Evolutionary conservation across 1,139 yeast genomes (phyloP).

Genomic region (Scheffersomyces insectosa): DNA sequence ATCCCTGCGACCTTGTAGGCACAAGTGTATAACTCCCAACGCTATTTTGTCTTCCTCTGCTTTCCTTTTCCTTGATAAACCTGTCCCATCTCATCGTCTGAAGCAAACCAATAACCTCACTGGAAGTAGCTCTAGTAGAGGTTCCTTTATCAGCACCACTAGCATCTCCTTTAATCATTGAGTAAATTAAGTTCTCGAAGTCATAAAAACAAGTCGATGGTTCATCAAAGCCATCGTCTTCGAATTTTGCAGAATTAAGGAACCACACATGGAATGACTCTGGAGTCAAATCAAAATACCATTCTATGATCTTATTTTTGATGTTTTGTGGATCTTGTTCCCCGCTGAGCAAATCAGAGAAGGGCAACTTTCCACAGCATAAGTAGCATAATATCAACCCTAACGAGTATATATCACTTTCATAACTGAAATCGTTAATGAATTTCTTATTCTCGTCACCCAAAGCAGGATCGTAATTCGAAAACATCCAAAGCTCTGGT

Average conservation of each 20-base stretch:
- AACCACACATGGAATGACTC: slow-evolving; percentile 30
- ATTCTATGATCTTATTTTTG: slow-evolving; percentile 26
- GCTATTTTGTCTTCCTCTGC: not conserved
- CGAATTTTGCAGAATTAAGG: slow-evolving; percentile 2
- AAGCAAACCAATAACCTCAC: slow-evolving; percentile 22
- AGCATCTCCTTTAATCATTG: slow-evolving; percentile 33
- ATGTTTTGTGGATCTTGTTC: slow-evolving; percentile 35
- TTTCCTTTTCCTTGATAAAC: slow-evolving; percentile 5
- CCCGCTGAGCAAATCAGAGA: slow-evolving; percentile 26
- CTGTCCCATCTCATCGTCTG: slow-evolving; percentile 20
- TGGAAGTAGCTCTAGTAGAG: slow-evolving; percentile 10
- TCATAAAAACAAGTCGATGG: slow-evolving; percentile 13
- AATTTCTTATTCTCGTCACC: slow-evolving; percentile 21
- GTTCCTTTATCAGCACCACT: slow-evolving; percentile 4
- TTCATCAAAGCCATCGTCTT: slow-evolving; percentile 7
- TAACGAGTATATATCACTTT: slow-evolving; percentile 77
- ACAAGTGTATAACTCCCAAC: not conserved
- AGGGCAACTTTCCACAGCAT: slow-evolving; percentile 72
- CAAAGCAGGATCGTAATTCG: slow-evolving; percentile 22
- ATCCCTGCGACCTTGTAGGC: not conserved
- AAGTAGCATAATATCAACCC: slow-evolving; percentile 79
- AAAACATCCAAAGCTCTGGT: slow-evolving; percentile 64
- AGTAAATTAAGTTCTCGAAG: slow-evolving; percentile 25
- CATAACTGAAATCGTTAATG: slow-evolving; percentile 57
- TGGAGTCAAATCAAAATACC: slow-evolving; percentile 28